These are phyloP conservation scores for Berkeleyomyces basicola DNA, from an alignment of 2,329 filamentous ascomycete genomes.

Conservation along the genomic window DNA sequence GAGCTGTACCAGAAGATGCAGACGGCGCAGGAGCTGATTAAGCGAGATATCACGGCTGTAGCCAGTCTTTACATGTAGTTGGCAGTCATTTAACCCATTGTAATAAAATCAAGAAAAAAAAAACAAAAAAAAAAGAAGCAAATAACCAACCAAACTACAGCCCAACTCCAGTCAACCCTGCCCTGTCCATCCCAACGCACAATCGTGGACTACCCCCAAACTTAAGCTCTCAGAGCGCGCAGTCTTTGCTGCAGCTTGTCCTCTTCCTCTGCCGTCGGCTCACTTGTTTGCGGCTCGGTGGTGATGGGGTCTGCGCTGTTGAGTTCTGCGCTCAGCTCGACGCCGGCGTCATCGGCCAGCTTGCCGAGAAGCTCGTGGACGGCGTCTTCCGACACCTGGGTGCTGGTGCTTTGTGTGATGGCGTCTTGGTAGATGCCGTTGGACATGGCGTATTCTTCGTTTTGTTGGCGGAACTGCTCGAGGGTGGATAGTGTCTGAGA, in stretches of 20 bases:
- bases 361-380: conserved; percentile 74
- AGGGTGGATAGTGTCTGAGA: conserved; percentile 38
- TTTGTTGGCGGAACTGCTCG: conserved; percentile 44
- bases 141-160: background rate
- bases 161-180: background rate
- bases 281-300: conserved; percentile 42
- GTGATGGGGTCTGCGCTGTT: conserved; percentile 37
- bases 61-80: conserved; percentile 71
- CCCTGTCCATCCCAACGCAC: background rate
- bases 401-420: conserved; percentile 57
- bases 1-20: conserved; percentile 93
- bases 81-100: background rate
- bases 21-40: conserved; percentile 91
- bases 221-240: conserved; percentile 36
- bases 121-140: conserved; percentile 1
- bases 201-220: background rate
- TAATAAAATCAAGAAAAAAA: background rate
- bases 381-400: conserved; percentile 62
- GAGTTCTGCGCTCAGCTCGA: conserved; percentile 66
- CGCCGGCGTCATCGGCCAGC: conserved; percentile 73
- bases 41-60: conserved; percentile 83
- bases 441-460: conserved; percentile 47
- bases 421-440: conserved; percentile 74
- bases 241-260: conserved; percentile 52
- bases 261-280: conserved; percentile 62